Base-by-base conservation (phyloP, 1,139 yeast species). In the Scheffersomyces stambukii region DNA sequence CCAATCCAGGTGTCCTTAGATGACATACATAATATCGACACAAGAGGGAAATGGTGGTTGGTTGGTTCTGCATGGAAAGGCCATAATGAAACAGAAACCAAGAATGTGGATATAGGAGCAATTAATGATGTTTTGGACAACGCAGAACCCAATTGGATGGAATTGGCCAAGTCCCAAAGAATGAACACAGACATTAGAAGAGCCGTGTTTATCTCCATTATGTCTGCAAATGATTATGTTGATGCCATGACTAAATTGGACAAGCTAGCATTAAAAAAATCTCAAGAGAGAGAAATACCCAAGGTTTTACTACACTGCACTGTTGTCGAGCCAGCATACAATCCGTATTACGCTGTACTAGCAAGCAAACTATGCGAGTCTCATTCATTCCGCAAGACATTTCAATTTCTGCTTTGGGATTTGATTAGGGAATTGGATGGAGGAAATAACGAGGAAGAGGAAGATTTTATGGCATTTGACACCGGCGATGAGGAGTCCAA, bases 31-130 rank as follows among this genome's bases (percentile, higher is more conserved):
- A 76, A 75, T 38, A 70, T 85, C 16, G 84, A 79, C 8, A 74
- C 80, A 0, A 74, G 78, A 40, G 98, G 98, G 32, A 91, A 89
- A 54, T 93, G 99, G 99, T 93, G 98, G 99, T 66, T 91, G 24
- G 89, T 93, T 20, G 98, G 99, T 25, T 84, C 97, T 3, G 96
- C 98, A 0, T 91, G 97, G 96, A 83, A 77, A 47, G 89, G 89
- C 1, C 47, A 50, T 28, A 69, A 66, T 18, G 48, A 46, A 38
- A 21, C 50, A 4, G 57, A 51, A 8, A 60, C 55, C 8, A 28
- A 21, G 7, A 55, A 50, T 15, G 52, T 53, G 3, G 54, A 64
- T 30, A 49, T 52, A 11, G 51, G 54, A 12, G 68, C 64, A 2
- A 51, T 75, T 40, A 62, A 65, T 40, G 85, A 77, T 36, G 60